Base-by-base conservation (phyloP, 768 basidiomycete species). In the Lactarius evosmus region DNA sequence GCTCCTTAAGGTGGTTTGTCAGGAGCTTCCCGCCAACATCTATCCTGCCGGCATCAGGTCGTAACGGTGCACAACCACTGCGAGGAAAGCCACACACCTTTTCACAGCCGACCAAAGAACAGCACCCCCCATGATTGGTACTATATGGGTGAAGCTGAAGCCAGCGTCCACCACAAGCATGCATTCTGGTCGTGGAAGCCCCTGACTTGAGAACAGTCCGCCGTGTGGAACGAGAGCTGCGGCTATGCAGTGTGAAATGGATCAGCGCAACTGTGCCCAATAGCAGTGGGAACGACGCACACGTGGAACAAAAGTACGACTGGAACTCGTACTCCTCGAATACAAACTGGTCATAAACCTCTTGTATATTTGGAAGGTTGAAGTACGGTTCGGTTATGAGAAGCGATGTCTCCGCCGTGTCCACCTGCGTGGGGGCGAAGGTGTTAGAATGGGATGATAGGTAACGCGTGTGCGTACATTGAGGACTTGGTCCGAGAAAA, bases 321-420 rank as follows among this genome's bases (percentile, higher is more conserved):
- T 82, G 79, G 72, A 96, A 97, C 70, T 95, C 95, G 77, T 95
- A 98, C 76, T 98, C 94, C 73, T 98, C 95, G 70, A 97, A 98
- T 2, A 96, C 80, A 72, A 98, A 90, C 75, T 98, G 93, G 73
- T 98, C 95, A 70, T 95, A 95, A 36, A 91, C 83, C 30, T 94
- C 91, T 75, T 94, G 92, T 14, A 97, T 84, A 71, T 93, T 94
- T 29, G 93, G 91, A 9, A 95, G 78, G 76, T 98, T 95, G 81
- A 96, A 91, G 72, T 92, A 93, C 6, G 95, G 94, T 75, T 98
- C 95, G 6, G 96, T 97, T 61, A 98, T 83, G 55, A 98, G 78
- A 38, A 98, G 78, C 4, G 89, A 86, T 0, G 88, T 84, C 56
- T 84, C 80, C 1, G 85, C 77, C 0, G 93, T 85, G 71, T 92